Conservation (phyloP, 495 filamentous ascomycete species). For the Penicillium arizonense region DNA sequence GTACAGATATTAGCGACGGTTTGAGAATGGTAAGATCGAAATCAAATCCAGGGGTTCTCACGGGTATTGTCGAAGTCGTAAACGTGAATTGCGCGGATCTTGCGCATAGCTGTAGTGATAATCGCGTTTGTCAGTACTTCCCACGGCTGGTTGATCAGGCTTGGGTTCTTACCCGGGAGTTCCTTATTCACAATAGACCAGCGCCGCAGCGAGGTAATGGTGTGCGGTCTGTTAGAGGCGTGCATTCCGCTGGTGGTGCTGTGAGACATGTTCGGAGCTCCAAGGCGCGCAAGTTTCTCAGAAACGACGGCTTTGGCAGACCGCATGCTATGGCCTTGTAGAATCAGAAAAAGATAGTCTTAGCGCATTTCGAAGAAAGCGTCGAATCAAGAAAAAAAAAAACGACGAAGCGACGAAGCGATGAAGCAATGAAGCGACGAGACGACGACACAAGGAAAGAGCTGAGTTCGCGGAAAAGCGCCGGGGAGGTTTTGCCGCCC, state of each 20-base stretch:
- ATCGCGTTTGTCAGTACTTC: not conserved
- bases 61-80: slow-evolving; percentile 99
- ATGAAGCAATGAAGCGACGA: not conserved
- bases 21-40: not conserved
- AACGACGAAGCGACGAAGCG: not conserved
- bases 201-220: slow-evolving; percentile 69
- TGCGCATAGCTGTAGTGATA: slow-evolving; percentile 51
- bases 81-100: slow-evolving; percentile 80
- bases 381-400: not conserved
- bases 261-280: slow-evolving; percentile 26
- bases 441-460: not conserved
- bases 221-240: slow-evolving; percentile 34
- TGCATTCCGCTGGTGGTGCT: slow-evolving; percentile 14
- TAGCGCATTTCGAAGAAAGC: not conserved
- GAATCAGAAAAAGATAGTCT: not conserved
- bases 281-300: slow-evolving; percentile 27
- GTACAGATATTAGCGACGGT: slow-evolving; percentile 9
- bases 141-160: not conserved
- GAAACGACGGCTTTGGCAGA: slow-evolving; percentile 43
- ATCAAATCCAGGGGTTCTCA: slow-evolving; percentile 38
- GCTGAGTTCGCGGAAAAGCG: not conserved
- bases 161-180: slow-evolving; percentile 2
- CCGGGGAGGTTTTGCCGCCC: slow-evolving; percentile 7
- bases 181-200: slow-evolving; percentile 4
- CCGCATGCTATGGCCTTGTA: slow-evolving; percentile 19